Evolutionary conservation across 495 filamentous ascomycete genomes (phyloP), one percentile per base, ranked within the genome.

Genomic region (Penicillium argentinense): DNA sequence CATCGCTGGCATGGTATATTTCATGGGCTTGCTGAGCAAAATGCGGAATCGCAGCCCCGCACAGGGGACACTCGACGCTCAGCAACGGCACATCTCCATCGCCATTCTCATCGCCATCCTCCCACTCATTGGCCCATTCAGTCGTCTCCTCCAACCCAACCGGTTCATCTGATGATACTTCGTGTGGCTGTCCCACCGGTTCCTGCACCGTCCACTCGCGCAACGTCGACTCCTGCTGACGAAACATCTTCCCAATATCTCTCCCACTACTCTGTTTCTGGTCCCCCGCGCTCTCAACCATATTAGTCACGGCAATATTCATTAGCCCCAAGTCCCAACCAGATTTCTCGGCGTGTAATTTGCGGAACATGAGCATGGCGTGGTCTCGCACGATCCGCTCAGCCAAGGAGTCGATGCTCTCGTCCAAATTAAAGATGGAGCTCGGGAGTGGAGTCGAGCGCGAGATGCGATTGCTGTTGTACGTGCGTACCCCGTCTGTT

Each of bases 251-350:
- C 3, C 72, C 74, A 49, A 90, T 89, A 56, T 89, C 79, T 9
- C 72, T 66, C 8, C 78, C 75, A 40, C 60, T 71, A 45, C 65
- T 69, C 39, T 73, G 75, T 46, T 75, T 74, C 40, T 69, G 57
- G 23, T 73, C 68, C 1, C 72, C 74, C 2, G 78, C 82, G 14
- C 73, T 76, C 47, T 84, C 79, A 2, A 79, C 74, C 83, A 97
- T 91, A 57, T 95, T 91, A 1, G 87, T 87, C 2, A 89, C 89
- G 16, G 87, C 90, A 11, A 97, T 66, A 57, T 97, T 97, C 39
- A 97, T 67, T 29, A 96, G 60, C 42, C 85, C 86, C 11, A 95
- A 67, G 55, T 89, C 85, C 85, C 88, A 95, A 5, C 81, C 85
- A 3, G 71, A 72, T 46, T 76, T 78, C 51, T 82, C 81, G 0